A percentile compares a stretch with the other conserved stretches of the same genome.
Evolutionary conservation across 371 early-diverging fungal genomes (phyloP).

Genomic region (Dichotomocladium elegans): DNA sequence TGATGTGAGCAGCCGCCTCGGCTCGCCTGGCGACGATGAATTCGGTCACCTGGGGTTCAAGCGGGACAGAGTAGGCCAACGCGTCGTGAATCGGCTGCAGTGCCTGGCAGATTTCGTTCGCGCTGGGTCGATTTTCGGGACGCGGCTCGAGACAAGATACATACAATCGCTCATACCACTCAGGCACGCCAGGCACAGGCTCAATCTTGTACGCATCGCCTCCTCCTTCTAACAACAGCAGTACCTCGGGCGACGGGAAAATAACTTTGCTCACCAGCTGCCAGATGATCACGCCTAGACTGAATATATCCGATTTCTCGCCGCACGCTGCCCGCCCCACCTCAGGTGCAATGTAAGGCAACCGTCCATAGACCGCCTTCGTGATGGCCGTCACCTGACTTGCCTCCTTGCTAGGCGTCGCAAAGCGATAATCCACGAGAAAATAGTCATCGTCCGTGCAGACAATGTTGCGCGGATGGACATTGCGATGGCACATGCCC

Average conservation of each 20-base stretch:
- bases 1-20: conserved; percentile 35
- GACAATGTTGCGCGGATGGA: conserved; percentile 41
- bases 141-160: conserved; percentile 35
- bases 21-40: conserved; percentile 41
- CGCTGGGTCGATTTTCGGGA: conserved; percentile 40
- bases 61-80: conserved; percentile 31
- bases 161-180: conserved; percentile 38
- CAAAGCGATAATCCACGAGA: conserved; percentile 45
- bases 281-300: conserved; percentile 45
- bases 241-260: conserved; percentile 42
- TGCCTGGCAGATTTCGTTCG: conserved; percentile 28
- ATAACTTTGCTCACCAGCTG: conserved; percentile 48
- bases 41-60: conserved; percentile 28
- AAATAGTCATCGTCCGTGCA: conserved; percentile 48
- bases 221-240: conserved; percentile 18
- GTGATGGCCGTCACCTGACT: conserved; percentile 40
- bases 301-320: conserved; percentile 45
- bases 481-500: conserved; percentile 43
- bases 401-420: conserved; percentile 37
- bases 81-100: conserved; percentile 34
- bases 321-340: conserved; percentile 40
- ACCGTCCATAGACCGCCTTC: conserved; percentile 42
- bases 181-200: conserved; percentile 35
- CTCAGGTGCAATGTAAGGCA: conserved; percentile 50
- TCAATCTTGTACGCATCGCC: conserved; percentile 40